Percentiles rank a stretch among this genome's conserved stretches.
Evolutionary conservation across 78 protist genomes (phyloP).

Genomic region (Guillardia theta): DNA sequence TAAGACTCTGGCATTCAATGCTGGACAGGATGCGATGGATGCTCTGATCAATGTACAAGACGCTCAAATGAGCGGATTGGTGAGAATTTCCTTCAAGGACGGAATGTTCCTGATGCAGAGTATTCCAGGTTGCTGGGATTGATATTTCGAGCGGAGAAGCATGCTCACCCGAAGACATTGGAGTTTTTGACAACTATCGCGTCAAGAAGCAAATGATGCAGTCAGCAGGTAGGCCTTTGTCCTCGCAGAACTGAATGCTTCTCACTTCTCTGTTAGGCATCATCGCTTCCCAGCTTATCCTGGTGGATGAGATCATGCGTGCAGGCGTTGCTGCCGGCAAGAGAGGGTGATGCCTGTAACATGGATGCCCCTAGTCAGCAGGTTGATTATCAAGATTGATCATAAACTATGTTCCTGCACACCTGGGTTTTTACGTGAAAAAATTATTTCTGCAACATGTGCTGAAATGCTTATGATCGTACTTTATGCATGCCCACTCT

Average conservation of each 20-base stretch:
- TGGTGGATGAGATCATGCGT: conserved; percentile 97
- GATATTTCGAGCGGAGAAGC: conserved; percentile 93
- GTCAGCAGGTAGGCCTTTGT: not conserved
- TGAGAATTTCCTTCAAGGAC: not conserved
- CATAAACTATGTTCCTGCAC: no score
- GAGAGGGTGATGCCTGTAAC: not conserved
- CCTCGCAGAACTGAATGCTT: not conserved
- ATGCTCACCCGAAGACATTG: conserved; percentile 84
- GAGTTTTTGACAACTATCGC: conserved; percentile 93
- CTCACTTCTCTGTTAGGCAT: conserved; percentile 52
- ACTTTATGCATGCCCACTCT: no score
- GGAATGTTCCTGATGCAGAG: not conserved
- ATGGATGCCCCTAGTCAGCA: not conserved
- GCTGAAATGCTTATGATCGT: no score
- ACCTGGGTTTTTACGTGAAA: no score
- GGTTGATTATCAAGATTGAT: no score
- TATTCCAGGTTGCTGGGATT: conserved; percentile 81
- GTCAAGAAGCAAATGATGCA: conserved; percentile 93
- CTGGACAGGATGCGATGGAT: conserved; percentile 93
- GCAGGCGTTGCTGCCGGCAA: conserved; percentile 84
- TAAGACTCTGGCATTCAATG: conserved; percentile 88
- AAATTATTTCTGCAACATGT: no score
- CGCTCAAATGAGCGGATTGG: not conserved
- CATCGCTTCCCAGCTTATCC: conserved; percentile 91
- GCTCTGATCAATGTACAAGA: conserved; percentile 79